Conservation (phyloP, 768 basidiomycete genomes). For the Termitomyces sp. region DNA sequence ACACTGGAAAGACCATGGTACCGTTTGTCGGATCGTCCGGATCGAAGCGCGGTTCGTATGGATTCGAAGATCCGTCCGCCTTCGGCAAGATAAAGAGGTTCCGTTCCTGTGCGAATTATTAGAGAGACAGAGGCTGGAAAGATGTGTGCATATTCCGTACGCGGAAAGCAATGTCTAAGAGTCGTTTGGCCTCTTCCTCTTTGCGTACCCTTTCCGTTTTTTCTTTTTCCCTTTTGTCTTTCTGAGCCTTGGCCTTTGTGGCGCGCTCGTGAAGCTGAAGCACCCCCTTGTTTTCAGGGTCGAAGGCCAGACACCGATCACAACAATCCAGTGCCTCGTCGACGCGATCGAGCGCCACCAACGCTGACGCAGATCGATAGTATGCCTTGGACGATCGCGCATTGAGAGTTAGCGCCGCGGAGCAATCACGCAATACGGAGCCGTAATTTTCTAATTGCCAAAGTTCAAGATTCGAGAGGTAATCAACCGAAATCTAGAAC, state of each 20-base stretch:
- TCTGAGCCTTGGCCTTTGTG: slow-evolving; percentile 41
- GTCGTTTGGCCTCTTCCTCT: slow-evolving; percentile 49
- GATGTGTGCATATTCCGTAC: slow-evolving; percentile 37
- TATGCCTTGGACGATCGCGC: slow-evolving; percentile 73
- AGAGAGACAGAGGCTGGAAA: background rate
- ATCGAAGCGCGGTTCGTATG: slow-evolving; percentile 65
- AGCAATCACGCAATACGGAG: slow-evolving; percentile 81
- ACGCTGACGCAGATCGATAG: slow-evolving; percentile 79
- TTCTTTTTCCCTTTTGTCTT: slow-evolving; percentile 49
- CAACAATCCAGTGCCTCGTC: slow-evolving; percentile 88
- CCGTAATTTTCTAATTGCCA: slow-evolving; percentile 75
- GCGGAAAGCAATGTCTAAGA: slow-evolving; percentile 57
- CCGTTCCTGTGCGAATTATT: slow-evolving; percentile 53
- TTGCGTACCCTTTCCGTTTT: slow-evolving; percentile 44
- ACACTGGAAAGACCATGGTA: slow-evolving; percentile 78
- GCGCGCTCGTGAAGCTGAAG: slow-evolving; percentile 45
- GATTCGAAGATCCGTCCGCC: slow-evolving; percentile 49
- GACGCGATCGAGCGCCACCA: slow-evolving; percentile 67
- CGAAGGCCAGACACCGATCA: slow-evolving; percentile 58
- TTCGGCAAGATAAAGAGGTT: slow-evolving; percentile 60
- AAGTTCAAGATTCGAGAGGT: background rate
- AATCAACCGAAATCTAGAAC: background rate
- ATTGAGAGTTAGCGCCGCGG: slow-evolving; percentile 63
- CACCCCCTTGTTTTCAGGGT: slow-evolving; percentile 54
- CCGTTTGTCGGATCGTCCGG: slow-evolving; percentile 53